Evolutionary conservation across 1,284 basidiomycete genomes (phyloP).

Genomic region (Ganoderma leucocontextum): DNA sequence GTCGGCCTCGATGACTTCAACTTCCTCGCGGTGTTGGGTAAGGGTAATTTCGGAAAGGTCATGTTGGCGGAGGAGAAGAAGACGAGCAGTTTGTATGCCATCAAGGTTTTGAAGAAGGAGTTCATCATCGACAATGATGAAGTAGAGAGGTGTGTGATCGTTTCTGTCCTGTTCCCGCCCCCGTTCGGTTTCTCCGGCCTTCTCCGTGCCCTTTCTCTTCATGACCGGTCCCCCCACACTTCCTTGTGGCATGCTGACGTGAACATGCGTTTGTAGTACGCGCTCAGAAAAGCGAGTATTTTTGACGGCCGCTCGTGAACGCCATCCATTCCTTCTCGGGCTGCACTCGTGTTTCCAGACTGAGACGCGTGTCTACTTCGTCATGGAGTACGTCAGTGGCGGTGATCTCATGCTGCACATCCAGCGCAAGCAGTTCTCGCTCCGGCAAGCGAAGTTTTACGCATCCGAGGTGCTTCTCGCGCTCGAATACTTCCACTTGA

Average conservation of each 20-base stretch:
- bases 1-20: slow-evolving; percentile 99
- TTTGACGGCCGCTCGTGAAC: slow-evolving; percentile 93
- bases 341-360: slow-evolving; percentile 99
- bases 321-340: slow-evolving; percentile 97
- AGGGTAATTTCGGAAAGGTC: slow-evolving; percentile 99
- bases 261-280: slow-evolving; percentile 66
- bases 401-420: slow-evolving; percentile 88
- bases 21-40: slow-evolving; percentile 97
- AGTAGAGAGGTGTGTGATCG: slow-evolving; percentile 85
- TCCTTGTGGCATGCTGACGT: neutral
- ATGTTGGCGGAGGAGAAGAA: slow-evolving; percentile 99
- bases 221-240: neutral
- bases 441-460: slow-evolving; percentile 95
- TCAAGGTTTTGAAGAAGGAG: slow-evolving; percentile 99
- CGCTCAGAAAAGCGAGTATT: slow-evolving; percentile 99
- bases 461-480: slow-evolving; percentile 98
- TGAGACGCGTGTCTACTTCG: slow-evolving; percentile 93
- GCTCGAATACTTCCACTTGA: slow-evolving; percentile 97
- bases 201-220: neutral
- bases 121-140: slow-evolving; percentile 99
- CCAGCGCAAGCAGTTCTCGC: slow-evolving; percentile 83
- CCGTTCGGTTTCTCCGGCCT: neutral
- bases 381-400: slow-evolving; percentile 83
- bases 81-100: slow-evolving; percentile 91
- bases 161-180: neutral